Base-by-base conservation (phyloP, 2,329 filamentous ascomycete genomes). In the Pyrenochaeta sp. region DNA sequence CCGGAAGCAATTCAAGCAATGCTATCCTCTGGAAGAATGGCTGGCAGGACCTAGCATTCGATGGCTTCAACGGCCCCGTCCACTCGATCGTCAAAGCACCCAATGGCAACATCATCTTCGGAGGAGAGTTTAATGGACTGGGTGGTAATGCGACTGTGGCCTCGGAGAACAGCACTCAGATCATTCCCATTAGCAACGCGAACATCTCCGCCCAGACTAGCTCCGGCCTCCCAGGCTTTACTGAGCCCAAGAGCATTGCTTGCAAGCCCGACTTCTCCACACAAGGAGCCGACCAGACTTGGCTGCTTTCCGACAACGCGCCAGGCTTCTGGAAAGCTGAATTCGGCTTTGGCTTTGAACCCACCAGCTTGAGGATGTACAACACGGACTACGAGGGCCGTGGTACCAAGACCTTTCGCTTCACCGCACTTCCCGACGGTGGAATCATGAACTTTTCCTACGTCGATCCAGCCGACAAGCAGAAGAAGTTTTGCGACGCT, bases 371-470 rank as follows among this genome's bases (percentile, higher is more conserved):
- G 48, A 85, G 90, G 40, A 76, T 99, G 17, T 90, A 88, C 78
- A 99, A 99, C 73, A 94, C 93, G 3, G 85, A 89, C 58, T 80
- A 85, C 38, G 84, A 94, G 60, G 90, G 89, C 37, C 86, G 91
- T 53, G 92, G 94, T 27, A 96, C 92, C 20, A 89, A 89, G 74
- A 89, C 87, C 0, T 99, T 90, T 75, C 85, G 91, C 44, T 95
- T 90, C 66, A 90, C 89, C 15, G 89, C 91, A 13, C 76, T 93
- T 45, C 92, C 93, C 4, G 84, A 93, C 62, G 86, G 89, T 51
- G 94, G 94, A 38, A 96, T 99, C 68, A 89, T 99, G 85, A 96
- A 97, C 72, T 81, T 99, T 64, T 96, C 91, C 24, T 97, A 94
- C 60, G 85, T 86, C 52, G 90, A 97, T 63, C 86, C 88, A 10